Percentiles rank a stretch among this genome's conserved stretches.
These are phyloP conservation scores for Pharnaceum exiguum DNA, from an alignment of 148 eudicot species.

Conservation along the genomic window DNA sequence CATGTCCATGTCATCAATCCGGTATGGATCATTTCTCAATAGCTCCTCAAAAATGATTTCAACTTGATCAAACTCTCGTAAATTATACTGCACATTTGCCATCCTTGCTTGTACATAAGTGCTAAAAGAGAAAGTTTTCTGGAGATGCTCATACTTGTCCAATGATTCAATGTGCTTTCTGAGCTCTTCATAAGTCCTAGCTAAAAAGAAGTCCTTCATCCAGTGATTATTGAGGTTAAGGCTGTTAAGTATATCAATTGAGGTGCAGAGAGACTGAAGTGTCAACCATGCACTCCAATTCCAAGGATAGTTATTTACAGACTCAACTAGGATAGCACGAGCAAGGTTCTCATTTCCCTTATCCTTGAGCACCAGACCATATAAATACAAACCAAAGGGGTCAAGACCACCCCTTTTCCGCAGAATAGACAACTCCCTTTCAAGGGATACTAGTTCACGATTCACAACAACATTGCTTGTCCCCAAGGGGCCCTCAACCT, in stretches of 20 bases:
- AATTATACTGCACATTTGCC: constrained; percentile 81
- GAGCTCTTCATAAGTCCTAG: constrained; percentile 79
- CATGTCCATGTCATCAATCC: constrained; percentile 97
- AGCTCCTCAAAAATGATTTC: constrained; percentile 90
- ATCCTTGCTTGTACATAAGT: constrained; percentile 82
- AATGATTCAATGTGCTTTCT: constrained; percentile 79
- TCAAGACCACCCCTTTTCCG: constrained; percentile 63
- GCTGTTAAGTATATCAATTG: constrained; percentile 58
- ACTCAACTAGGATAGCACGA: constrained; percentile 71
- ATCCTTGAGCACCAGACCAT: constrained; percentile 86
- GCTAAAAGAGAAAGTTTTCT: constrained; percentile 68
- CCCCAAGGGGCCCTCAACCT: constrained; percentile 89
- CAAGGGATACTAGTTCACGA: constrained; percentile 71
- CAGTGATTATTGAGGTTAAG: constrained; percentile 78
- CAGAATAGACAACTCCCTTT: constrained; percentile 68
- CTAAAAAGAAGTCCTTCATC: constrained; percentile 99
- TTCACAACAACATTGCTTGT: constrained; percentile 69
- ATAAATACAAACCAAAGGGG: constrained; percentile 77
- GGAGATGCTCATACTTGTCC: constrained; percentile 66
- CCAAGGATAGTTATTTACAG: constrained; percentile 93
- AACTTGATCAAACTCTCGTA: constrained; percentile 86
- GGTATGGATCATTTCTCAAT: constrained; percentile 76
- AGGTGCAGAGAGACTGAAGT: constrained; percentile 75
- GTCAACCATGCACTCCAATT: constrained; percentile 97
- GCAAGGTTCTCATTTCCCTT: constrained; percentile 82